A percentile compares a stretch with the other conserved stretches of the same genome.
Conservation (phyloP, 2,329 filamentous ascomycete species). For the Colletotrichum agaves region DNA sequence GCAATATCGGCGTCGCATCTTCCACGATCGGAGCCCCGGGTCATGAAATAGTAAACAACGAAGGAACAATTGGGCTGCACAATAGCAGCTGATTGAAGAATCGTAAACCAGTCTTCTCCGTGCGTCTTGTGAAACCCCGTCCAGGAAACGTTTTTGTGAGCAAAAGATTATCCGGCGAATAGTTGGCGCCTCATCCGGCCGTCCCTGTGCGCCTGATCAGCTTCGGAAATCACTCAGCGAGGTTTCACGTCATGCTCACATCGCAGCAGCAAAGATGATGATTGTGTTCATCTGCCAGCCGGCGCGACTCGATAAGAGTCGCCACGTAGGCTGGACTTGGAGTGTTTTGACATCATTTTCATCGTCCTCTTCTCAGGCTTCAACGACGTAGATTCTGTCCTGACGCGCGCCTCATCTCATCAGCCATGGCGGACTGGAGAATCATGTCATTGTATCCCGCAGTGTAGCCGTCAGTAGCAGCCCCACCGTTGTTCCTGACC, state of each 20-base stretch:
- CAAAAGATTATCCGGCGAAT: constrained; percentile 16
- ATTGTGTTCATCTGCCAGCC: constrained; percentile 17
- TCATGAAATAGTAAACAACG: constrained; percentile 37
- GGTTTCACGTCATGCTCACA: constrained; percentile 16
- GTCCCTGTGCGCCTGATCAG: constrained; percentile 8
- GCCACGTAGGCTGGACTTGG: constrained; percentile 11
- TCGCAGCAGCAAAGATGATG: constrained; percentile 28
- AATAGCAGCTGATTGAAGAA: constrained; percentile 19
- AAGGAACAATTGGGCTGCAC: constrained; percentile 20
- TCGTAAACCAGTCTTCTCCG: constrained; percentile 12
- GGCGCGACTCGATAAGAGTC: not conserved
- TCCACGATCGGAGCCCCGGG: constrained; percentile 51
- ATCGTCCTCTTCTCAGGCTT: not conserved
- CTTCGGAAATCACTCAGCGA: not conserved
- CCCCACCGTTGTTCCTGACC: constrained; percentile 35
- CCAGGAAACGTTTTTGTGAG: constrained; percentile 22
- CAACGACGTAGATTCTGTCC: constrained; percentile 29
- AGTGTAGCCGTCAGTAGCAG: constrained; percentile 38
- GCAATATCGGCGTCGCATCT: constrained; percentile 49
- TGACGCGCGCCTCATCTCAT: constrained; percentile 27
- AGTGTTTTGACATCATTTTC: not conserved
- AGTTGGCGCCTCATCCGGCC: not conserved
- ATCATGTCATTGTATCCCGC: constrained; percentile 37
- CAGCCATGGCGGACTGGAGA: constrained; percentile 34
- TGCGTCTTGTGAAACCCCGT: constrained; percentile 30